phyloP scores from a whole-genome alignment of 169 alveolate species.

The Neospora caninum region DNA sequence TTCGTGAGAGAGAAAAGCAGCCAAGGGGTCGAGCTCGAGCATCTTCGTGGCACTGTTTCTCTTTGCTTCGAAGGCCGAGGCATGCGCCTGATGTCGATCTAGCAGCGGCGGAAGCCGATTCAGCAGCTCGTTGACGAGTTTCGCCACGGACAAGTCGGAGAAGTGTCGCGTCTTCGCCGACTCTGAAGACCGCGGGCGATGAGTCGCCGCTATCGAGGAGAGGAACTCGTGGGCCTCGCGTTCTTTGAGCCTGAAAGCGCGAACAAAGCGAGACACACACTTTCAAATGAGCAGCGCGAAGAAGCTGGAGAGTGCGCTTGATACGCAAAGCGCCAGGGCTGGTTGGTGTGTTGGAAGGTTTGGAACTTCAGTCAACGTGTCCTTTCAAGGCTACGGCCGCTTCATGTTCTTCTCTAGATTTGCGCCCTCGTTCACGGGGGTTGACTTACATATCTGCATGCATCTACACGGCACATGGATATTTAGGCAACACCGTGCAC shows the following conservation, averaged over 20 bases:
- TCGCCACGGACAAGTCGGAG: conserved; percentile 16
- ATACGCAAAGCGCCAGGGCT: too few relatives aligned
- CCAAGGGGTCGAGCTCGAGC: conserved; percentile 49
- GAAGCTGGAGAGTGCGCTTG: not conserved
- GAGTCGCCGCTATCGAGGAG: not conserved
- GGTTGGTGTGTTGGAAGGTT: too few relatives aligned
- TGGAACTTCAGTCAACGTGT: too few relatives aligned
- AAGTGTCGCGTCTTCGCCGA: conserved; percentile 16
- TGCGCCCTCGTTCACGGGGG: too few relatives aligned
- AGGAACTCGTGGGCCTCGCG: not conserved
- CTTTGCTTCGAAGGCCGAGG: not conserved
- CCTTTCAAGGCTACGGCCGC: too few relatives aligned
- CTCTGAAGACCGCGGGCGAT: conserved; percentile 12
- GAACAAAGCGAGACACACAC: not conserved
- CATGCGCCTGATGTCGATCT: not conserved
- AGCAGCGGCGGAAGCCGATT: conserved; percentile 45
- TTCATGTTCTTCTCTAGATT: too few relatives aligned
- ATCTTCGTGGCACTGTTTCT: conserved; percentile 25
- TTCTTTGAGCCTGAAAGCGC: not conserved
- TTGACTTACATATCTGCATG: too few relatives aligned
- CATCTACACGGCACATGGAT: too few relatives aligned
- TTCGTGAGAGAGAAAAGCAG: conserved; percentile 48
- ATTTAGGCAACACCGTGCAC: too few relatives aligned
- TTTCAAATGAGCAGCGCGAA: not conserved
- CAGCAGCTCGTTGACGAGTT: conserved; percentile 33